Percentiles rank a stretch among this genome's conserved stretches.
These are phyloP conservation scores for Pharus latifolius DNA, from an alignment of 176 grass and related monocot species.

Conservation along the genomic window DNA sequence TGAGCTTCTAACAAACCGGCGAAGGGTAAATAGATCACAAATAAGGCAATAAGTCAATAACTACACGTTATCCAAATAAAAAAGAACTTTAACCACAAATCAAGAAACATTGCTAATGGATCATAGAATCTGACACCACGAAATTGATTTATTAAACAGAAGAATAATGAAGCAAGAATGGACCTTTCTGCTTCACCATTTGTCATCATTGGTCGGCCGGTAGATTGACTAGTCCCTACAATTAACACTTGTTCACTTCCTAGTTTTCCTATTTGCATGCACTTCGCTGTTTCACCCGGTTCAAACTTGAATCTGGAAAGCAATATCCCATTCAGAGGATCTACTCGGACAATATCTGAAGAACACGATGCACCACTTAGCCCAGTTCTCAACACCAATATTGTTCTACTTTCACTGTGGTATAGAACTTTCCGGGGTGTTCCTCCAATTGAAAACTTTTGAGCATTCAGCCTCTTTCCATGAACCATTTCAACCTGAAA, in stretches of 20 bases:
- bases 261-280: constrained; percentile 85
- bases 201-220: constrained; percentile 62
- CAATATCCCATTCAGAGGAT: constrained; percentile 69
- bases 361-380: constrained; percentile 55
- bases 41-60: too few relatives aligned
- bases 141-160: neutral
- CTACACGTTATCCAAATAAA: neutral
- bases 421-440: constrained; percentile 92
- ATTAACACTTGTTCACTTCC: constrained; percentile 78
- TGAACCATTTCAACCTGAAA: constrained; percentile 94
- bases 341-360: constrained; percentile 82
- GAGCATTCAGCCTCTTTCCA: constrained; percentile 84
- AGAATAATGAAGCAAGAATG: constrained; percentile 1
- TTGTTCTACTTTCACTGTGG: constrained; percentile 77
- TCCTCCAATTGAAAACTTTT: constrained; percentile 80
- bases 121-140: neutral
- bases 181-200: constrained; percentile 98
- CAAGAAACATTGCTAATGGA: constrained; percentile 10
- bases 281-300: constrained; percentile 91
- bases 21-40: neutral
- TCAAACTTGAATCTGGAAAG: constrained; percentile 87
- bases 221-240: constrained; percentile 82
- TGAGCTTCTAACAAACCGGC: neutral
- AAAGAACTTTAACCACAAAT: neutral
- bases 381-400: constrained; percentile 80